A percentile compares a stretch with the other conserved stretches of the same genome.
phyloP scores from a whole-genome alignment of 257 asterid species.

The Paulownia fortunei region DNA sequence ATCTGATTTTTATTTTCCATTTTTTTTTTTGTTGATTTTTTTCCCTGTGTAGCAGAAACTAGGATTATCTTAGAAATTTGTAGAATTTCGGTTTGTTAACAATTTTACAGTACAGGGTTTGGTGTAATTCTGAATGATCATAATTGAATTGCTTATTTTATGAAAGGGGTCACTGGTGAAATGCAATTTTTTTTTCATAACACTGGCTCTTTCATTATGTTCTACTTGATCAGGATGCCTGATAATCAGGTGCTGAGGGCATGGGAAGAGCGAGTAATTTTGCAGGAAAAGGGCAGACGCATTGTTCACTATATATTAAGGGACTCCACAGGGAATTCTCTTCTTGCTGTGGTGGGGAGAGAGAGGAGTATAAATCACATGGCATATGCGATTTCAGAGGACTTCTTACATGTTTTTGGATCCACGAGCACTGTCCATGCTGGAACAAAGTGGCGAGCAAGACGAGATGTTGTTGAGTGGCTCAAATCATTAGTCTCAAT shows the following conservation, averaged over 20 bases:
- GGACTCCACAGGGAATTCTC: conserved; percentile 34
- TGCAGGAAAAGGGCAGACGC: conserved; percentile 42
- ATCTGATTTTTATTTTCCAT: neutral
- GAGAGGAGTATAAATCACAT: conserved; percentile 53
- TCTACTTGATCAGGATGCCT: conserved; percentile 45
- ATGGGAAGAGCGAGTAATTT: conserved; percentile 49
- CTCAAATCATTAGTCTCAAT: conserved; percentile 41
- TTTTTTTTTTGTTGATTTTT: neutral
- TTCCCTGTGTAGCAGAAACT: neutral
- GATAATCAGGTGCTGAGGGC: conserved; percentile 32
- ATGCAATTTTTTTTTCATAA: neutral
- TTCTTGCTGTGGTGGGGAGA: conserved; percentile 55
- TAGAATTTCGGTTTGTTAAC: neutral
- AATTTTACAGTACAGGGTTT: neutral
- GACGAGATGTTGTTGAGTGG: conserved; percentile 50
- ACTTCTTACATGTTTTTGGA: conserved; percentile 45
- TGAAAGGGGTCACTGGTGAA: neutral
- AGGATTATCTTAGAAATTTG: neutral
- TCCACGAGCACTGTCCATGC: conserved; percentile 28
- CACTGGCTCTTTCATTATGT: neutral
- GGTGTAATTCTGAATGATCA: neutral
- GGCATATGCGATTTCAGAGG: conserved; percentile 40
- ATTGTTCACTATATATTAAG: conserved; percentile 47
- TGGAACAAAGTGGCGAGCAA: conserved; percentile 48
- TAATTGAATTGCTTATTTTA: neutral